A percentile compares a stretch with the other conserved stretches of the same genome.
Evolutionary conservation across 2,329 filamentous ascomycete genomes (phyloP).

Genomic region (Phyllosticta citrichinensis): DNA sequence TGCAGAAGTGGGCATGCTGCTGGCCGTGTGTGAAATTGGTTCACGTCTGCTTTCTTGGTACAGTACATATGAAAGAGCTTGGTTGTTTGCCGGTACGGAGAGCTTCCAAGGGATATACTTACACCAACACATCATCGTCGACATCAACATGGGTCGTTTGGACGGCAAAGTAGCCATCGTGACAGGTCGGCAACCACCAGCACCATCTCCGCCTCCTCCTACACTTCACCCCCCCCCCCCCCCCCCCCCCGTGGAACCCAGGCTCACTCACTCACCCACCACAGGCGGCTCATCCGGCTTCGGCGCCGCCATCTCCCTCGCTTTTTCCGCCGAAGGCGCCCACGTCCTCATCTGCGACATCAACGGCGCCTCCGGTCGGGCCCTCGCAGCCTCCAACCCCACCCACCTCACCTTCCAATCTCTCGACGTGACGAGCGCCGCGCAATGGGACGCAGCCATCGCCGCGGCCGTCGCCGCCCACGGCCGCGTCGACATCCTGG

Average conservation of each 20-base stretch:
- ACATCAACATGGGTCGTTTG: constrained; percentile 30
- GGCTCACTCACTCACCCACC: constrained; percentile 11
- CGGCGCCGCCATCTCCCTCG: constrained; percentile 50
- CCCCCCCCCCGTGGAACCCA: no score
- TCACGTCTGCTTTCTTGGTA: no score
- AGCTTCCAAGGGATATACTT: background rate
- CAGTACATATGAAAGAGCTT: background rate
- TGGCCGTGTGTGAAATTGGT: no score
- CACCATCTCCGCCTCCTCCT: background rate
- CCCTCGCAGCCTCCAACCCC: constrained; percentile 36
- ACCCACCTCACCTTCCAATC: constrained; percentile 25
- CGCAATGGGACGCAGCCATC: constrained; percentile 44
- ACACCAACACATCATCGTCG: background rate
- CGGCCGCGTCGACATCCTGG: constrained; percentile 48
- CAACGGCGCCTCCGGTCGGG: constrained; percentile 41
- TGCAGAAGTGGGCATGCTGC: background rate
- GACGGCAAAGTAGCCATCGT: constrained; percentile 48
- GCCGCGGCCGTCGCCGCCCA: constrained; percentile 42
- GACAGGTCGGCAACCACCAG: constrained; percentile 29
- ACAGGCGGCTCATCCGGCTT: constrained; percentile 52
- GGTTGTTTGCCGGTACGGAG: background rate
- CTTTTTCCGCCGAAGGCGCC: constrained; percentile 50
- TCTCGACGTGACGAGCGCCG: constrained; percentile 44
- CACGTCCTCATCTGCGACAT: constrained; percentile 55
- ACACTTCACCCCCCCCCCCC: background rate